These are phyloP conservation scores for Amanita polypyramis DNA, from an alignment of 768 basidiomycete species.

Conservation along the genomic window DNA sequence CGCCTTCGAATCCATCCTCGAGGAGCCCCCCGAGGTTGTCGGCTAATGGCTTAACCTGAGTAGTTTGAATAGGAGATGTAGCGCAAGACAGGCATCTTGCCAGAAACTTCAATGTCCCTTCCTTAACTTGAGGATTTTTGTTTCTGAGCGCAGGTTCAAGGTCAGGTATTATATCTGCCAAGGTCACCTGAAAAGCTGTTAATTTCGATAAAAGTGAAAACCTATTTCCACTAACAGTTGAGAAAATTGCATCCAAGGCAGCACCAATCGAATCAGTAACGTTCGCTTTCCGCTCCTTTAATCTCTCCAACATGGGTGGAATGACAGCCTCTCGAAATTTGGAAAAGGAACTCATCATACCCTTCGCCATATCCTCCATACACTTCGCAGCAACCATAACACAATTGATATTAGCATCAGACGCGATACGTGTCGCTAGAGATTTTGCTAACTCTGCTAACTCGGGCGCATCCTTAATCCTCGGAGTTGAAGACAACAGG, in stretches of 20 bases:
- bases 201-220: conserved; percentile 8
- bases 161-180: conserved; percentile 79
- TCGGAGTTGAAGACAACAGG: conserved; percentile 56
- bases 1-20: conserved; percentile 84
- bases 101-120: conserved; percentile 83
- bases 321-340: conserved; percentile 65
- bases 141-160: conserved; percentile 64
- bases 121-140: conserved; percentile 97
- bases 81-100: conserved; percentile 68
- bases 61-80: conserved; percentile 52
- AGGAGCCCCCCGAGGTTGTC: conserved; percentile 67
- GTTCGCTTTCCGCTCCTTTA: conserved; percentile 89
- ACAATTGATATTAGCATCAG: conserved; percentile 92
- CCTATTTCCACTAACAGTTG: conserved; percentile 43
- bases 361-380: conserved; percentile 79
- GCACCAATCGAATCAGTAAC: conserved; percentile 85
- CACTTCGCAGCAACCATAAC: conserved; percentile 83
- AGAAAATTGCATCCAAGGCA: conserved; percentile 83
- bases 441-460: conserved; percentile 68
- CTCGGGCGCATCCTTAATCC: conserved; percentile 73
- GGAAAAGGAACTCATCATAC: conserved; percentile 64
- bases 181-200: conserved; percentile 42
- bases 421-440: conserved; percentile 70
- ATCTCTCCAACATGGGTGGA: conserved; percentile 69
- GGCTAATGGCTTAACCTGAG: conserved; percentile 74